These are phyloP conservation scores for Globisporangium camurandrum DNA, from an alignment of 352 stramenopile species.

Conservation along the genomic window DNA sequence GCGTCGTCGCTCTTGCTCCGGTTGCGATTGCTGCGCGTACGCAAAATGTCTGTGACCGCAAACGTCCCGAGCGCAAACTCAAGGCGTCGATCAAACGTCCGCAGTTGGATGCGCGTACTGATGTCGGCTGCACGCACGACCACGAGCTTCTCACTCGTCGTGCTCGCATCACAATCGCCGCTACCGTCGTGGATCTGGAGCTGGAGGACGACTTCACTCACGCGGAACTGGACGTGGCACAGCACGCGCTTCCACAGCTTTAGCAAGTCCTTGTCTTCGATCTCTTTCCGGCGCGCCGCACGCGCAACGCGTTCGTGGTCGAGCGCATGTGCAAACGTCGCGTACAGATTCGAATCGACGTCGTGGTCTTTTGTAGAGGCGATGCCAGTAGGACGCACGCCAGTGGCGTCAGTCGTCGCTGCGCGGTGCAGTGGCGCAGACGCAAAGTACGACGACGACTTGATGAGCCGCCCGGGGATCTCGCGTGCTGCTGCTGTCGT, in stretches of 20 bases:
- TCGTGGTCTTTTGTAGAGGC: slow-evolving; percentile 10
- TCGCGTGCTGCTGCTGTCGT: slow-evolving; percentile 4
- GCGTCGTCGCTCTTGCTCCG: neutral
- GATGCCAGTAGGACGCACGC: neutral
- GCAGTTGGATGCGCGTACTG: slow-evolving; percentile 46
- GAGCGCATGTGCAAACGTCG: slow-evolving; percentile 25
- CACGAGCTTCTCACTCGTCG: slow-evolving; percentile 35
- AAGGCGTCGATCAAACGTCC: slow-evolving; percentile 58
- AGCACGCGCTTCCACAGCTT: slow-evolving; percentile 75
- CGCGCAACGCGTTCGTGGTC: slow-evolving; percentile 32
- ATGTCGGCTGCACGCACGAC: slow-evolving; percentile 49
- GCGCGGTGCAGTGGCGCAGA: slow-evolving; percentile 7
- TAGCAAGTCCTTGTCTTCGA: slow-evolving; percentile 59
- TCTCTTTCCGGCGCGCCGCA: slow-evolving; percentile 36
- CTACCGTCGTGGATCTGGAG: slow-evolving; percentile 49
- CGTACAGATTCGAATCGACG: slow-evolving; percentile 27
- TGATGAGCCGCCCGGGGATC: slow-evolving; percentile 13
- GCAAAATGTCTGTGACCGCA: slow-evolving; percentile 58
- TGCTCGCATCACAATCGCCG: neutral
- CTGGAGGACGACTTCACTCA: slow-evolving; percentile 39
- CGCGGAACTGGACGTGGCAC: slow-evolving; percentile 48
- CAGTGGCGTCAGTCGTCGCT: neutral
- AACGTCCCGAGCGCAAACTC: slow-evolving; percentile 73
- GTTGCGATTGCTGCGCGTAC: slow-evolving; percentile 10
- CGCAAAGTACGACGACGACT: slow-evolving; percentile 16